These are phyloP conservation scores for Aureobasidium sp. DNA, from an alignment of 2,329 filamentous ascomycete genomes.

Conservation along the genomic window DNA sequence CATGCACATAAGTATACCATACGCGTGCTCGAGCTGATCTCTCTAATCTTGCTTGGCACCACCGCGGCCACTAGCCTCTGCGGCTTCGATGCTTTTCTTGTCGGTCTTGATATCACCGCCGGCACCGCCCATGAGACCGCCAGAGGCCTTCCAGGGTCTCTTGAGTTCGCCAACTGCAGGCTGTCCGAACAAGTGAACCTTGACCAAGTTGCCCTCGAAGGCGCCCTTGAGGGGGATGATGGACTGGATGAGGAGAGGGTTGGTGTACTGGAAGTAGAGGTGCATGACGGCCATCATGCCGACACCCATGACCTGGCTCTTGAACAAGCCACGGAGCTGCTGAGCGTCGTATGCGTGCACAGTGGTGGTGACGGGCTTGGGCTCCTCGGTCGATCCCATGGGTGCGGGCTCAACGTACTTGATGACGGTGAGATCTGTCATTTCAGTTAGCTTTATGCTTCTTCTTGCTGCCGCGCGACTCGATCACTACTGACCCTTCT, in stretches of 20 bases:
- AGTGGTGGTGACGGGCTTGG: conserved; percentile 93
- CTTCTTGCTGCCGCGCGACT: neutral
- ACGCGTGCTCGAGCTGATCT: neutral
- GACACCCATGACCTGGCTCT: conserved; percentile 88
- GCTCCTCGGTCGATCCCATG: conserved; percentile 88
- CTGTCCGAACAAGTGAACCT: conserved; percentile 87
- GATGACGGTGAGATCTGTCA: conserved; percentile 81
- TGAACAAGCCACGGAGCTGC: conserved; percentile 79
- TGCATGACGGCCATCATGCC: conserved; percentile 99
- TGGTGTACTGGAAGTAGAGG: conserved; percentile 99
- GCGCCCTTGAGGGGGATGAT: conserved; percentile 96
- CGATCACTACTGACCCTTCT: conserved; percentile 64
- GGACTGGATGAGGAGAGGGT: conserved; percentile 96
- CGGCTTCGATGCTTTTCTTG: conserved; percentile 48
- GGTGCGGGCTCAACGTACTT: conserved; percentile 97
- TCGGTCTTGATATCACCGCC: conserved; percentile 75
- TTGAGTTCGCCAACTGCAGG: conserved; percentile 84
- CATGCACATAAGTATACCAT: neutral
- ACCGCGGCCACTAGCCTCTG: conserved; percentile 41
- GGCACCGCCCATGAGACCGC: conserved; percentile 71
- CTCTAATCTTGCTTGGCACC: conserved; percentile 45
- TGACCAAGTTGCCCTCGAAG: conserved; percentile 89
- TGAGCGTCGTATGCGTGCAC: conserved; percentile 87
- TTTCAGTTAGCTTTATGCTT: neutral
- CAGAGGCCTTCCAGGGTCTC: conserved; percentile 84